Percentiles rank a stretch among this genome's conserved stretches.
Conservation (phyloP, 306 rosid genomes). For the Cucurbita ficifolia region DNA sequence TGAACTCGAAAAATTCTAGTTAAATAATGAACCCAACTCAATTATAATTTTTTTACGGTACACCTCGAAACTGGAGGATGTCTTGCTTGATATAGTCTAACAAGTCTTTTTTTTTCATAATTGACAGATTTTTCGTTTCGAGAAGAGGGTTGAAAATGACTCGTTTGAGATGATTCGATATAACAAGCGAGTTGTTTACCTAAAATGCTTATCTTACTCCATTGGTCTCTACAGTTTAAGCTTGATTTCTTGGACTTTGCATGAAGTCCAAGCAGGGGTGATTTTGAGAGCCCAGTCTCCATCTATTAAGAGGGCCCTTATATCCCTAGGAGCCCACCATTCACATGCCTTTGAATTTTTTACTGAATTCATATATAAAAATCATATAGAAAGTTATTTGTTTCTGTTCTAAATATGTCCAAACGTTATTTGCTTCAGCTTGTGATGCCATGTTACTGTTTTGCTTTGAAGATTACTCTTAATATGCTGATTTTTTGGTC, state of each 20-base stretch:
- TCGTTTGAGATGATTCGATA: too few species aligned
- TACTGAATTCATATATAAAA: too few species aligned
- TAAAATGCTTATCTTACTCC: neutral
- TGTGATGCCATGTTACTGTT: neutral
- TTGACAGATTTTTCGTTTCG: too few species aligned
- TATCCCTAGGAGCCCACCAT: slow-evolving; percentile 1
- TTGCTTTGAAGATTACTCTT: neutral
- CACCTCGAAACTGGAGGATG: too few species aligned
- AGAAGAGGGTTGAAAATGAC: too few species aligned
- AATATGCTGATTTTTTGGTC: neutral
- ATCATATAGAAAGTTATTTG: too few species aligned
- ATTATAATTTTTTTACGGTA: too few species aligned
- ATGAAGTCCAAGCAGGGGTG: neutral
- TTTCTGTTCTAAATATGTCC: neutral
- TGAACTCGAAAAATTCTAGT: too few species aligned
- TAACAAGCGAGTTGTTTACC: too few species aligned
- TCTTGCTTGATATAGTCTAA: too few species aligned
- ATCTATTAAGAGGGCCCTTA: neutral
- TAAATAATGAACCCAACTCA: too few species aligned
- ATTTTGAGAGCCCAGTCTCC: neutral
- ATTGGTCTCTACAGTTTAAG: neutral
- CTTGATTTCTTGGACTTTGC: neutral
- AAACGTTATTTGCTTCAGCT: neutral
- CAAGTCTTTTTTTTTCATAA: too few species aligned
- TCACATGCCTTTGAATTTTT: neutral